Evolutionary conservation across 2,329 filamentous ascomycete species (phyloP), one percentile per base, ranked within the genome.

Genomic region (Colletotrichum cordylinicola): DNA sequence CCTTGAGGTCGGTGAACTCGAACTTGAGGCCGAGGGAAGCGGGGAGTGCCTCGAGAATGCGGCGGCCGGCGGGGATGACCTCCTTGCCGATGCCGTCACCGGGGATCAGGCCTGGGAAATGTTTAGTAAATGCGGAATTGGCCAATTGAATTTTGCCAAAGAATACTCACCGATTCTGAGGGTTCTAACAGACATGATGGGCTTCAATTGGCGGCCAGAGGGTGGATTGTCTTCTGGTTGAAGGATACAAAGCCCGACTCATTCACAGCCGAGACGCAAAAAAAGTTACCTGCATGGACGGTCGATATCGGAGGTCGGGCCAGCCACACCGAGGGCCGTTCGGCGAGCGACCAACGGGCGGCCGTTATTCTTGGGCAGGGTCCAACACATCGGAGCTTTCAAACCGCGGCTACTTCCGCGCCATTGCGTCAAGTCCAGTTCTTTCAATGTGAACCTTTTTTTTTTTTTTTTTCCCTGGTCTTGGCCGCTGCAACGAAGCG

Each of bases 31-130:
- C 94, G 64, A 98, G 89, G n/a, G 95, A 97, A n/a, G 93, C 86
- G 39, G 96, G 96, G 3, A 99, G 93, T 67, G 97, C 94, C 89
- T 99, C 96, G 82, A 99, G 94, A 80, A 98, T 90, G 78, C 94
- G 94, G 81, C 95, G 95, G 67, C 96, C 97, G 70, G 97, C 94
- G 79, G 97, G 97, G 86, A 99, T 98, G 85, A 99, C 97, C 88
- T 99, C 97, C 84, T 95, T 95, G 87, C 97, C 97, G 87, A 99
- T 99, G 86, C 97, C 97, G 88, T 99, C 97, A 83, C 97, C 97
- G 81, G 97, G 95, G 84, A 99, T 98, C 82, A 98, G 94, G 85
- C 96, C 96, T 75, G 27, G 37, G 55, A 24, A 29, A 77, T 18
- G 24, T n/a, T 9, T 37, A 56, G 48, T 27, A 39, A 15, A 33